Evolutionary conservation across 768 basidiomycete genomes (phyloP).

Genomic region (Pleurotus salmoneostramineus): DNA sequence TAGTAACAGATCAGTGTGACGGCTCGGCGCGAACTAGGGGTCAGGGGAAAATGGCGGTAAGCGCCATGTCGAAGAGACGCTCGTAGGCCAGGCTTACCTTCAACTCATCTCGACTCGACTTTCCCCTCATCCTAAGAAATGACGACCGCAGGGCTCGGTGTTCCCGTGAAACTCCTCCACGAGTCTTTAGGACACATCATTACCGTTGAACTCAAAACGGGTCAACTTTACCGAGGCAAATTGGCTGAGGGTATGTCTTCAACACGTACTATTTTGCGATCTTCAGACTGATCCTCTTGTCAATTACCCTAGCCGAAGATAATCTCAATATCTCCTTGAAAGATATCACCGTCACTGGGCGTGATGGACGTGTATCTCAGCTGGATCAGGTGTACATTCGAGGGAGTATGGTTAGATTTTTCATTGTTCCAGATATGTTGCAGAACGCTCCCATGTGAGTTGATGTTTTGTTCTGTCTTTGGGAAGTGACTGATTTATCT

Average conservation of each 20-base stretch:
- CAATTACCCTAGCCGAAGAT: slow-evolving; percentile 76
- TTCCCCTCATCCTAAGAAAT: slow-evolving; percentile 26
- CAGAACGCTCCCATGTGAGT: slow-evolving; percentile 98
- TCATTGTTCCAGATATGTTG: slow-evolving; percentile 99
- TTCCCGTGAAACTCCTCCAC: slow-evolving; percentile 94
- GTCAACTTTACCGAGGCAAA: slow-evolving; percentile 95
- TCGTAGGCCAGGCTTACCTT: too few species aligned
- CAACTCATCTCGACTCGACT: neutral
- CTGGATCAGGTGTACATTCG: slow-evolving; percentile 99
- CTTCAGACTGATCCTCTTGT: slow-evolving; percentile 7
- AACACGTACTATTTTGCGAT: neutral
- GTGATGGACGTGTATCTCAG: slow-evolving; percentile 98
- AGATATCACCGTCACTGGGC: slow-evolving; percentile 96
- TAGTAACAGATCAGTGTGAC: too few species aligned
- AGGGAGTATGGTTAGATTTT: slow-evolving; percentile 97
- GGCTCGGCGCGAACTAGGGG: too few species aligned
- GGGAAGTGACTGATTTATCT: neutral
- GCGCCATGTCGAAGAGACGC: too few species aligned
- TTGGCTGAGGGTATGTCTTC: slow-evolving; percentile 78
- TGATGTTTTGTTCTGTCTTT: slow-evolving; percentile 6
- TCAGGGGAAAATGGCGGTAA: too few species aligned
- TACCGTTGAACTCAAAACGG: slow-evolving; percentile 97
- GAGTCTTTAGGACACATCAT: slow-evolving; percentile 95
- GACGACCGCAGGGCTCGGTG: slow-evolving; percentile 72
- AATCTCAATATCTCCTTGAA: slow-evolving; percentile 95